phyloP scores from a whole-genome alignment of 805 yeast genomes.

The Saccharomycopsis sp. region DNA sequence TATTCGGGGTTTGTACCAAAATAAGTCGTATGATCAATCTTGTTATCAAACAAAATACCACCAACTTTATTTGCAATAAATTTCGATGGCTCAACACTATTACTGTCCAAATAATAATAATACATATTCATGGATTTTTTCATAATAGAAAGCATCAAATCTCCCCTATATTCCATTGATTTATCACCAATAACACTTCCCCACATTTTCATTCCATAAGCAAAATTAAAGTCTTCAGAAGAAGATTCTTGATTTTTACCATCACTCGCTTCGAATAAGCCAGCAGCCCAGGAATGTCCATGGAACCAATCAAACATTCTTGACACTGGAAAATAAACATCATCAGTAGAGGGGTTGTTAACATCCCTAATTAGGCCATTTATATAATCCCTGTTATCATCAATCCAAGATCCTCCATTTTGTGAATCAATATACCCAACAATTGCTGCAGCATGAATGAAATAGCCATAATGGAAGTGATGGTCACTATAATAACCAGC shows the following conservation, averaged over 20 bases:
- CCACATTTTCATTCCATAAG: conserved; percentile 64
- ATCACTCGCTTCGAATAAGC: conserved; percentile 49
- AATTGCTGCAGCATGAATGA: conserved; percentile 51
- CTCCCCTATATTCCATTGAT: conserved; percentile 42
- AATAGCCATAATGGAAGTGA: conserved; percentile 48
- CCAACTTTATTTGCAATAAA: conserved; percentile 49
- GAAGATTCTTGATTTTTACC: conserved; percentile 66
- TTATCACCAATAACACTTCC: conserved; percentile 44
- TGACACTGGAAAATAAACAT: conserved; percentile 50
- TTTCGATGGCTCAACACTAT: conserved; percentile 39
- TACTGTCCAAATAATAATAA: conserved; percentile 39
- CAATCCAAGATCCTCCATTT: conserved; percentile 35
- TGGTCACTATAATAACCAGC: conserved; percentile 44
- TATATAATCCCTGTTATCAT: conserved; percentile 43
- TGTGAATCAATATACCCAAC: conserved; percentile 52
- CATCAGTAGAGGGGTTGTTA: conserved; percentile 48
- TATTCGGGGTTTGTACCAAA: conserved; percentile 53
- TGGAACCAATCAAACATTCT: conserved; percentile 61
- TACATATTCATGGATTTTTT: conserved; percentile 44
- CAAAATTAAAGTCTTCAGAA: conserved; percentile 62
- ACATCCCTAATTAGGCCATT: conserved; percentile 56
- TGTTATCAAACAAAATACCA: conserved; percentile 65
- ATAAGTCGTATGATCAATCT: conserved; percentile 61
- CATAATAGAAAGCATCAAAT: conserved; percentile 49
- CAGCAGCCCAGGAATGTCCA: conserved; percentile 73